A percentile compares a stretch with the other conserved stretches of the same genome.
These are phyloP conservation scores for Fistulinella staudtii DNA, from an alignment of 1,284 basidiomycete species.

Conservation along the genomic window DNA sequence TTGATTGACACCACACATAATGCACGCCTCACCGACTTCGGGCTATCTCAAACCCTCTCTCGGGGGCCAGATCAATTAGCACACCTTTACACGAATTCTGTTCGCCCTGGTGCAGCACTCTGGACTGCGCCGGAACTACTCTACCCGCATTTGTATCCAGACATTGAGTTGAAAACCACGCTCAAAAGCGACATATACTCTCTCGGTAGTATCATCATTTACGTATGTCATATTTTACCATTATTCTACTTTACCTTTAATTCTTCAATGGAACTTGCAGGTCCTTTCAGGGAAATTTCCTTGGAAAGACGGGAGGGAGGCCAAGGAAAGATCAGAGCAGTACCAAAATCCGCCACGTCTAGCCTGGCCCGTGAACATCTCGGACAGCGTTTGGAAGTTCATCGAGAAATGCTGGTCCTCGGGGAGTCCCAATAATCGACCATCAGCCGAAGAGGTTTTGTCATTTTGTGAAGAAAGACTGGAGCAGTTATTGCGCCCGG, in stretches of 20 bases:
- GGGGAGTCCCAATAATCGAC: neutral
- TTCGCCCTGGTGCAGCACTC: neutral
- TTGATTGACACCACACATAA: slow-evolving; percentile 6
- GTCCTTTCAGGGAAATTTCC: slow-evolving; percentile 2
- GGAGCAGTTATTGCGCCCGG: neutral
- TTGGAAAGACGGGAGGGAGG: neutral
- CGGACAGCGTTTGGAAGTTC: slow-evolving; percentile 5
- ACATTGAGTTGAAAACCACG: neutral
- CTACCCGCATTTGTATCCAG: neutral
- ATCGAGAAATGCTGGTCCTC: slow-evolving; percentile 10
- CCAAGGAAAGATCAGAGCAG: neutral
- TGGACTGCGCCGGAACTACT: neutral
- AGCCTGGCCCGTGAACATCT: neutral
- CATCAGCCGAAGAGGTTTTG: slow-evolving; percentile 1
- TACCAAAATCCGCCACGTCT: slow-evolving; percentile 6
- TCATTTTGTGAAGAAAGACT: neutral
- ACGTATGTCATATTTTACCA: neutral
- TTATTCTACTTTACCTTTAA: neutral
- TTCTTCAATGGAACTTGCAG: neutral
- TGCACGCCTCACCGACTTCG: slow-evolving; percentile 10
- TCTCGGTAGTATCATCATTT: neutral
- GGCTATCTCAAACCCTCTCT: slow-evolving; percentile 2
- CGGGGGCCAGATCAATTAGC: neutral
- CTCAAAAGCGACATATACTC: neutral
- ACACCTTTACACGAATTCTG: neutral